Base-by-base conservation (phyloP, 129 eudicot species). In the Erigeron canadensis region DNA sequence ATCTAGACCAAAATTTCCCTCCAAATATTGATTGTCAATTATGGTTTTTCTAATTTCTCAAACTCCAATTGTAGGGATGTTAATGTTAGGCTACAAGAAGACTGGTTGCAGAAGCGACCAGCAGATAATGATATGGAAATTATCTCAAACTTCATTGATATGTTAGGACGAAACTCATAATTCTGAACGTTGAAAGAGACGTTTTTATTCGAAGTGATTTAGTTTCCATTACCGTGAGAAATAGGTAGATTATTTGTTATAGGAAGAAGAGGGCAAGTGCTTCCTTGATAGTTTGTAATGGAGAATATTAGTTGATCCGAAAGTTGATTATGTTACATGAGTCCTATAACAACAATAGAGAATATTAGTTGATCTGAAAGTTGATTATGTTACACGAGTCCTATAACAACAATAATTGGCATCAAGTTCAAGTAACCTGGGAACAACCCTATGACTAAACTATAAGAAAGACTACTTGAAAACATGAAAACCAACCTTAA, bases 21-120 rank as follows among this genome's bases (percentile, higher is more conserved):
- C 56, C 6, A 19, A 17, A 4, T 72, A 55, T 41, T 3, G 23
- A 13, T 19, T 40, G 45, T 39, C n/a, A 10, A 34, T 44, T 10
- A 43, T 41, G 19, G 18, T 66, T 6, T 72, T 47, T 39, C 8
- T 72, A 72, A 60, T 63, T 56, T 4, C 45, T 45, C 37, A 42
- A 54, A 8, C 19, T 81, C 46, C 19, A 64, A 76, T 51, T 72
- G 51, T 75, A 91, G 98, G 83, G 96, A 91, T 78, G 81, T 88
- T 12, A 57, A 88, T 69, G 71, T 91, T 58, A 75, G 78, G 75
- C 71, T 91, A 66, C 78, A 83, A 63, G 98, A 86, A 56, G 87
- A 85, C 51, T 91, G 98, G 98, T 83, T 91, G 81, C 77, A 70
- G 15, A 70, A 67, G 47, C 88, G 98, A 81, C 76, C 84, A 63